Evolutionary conservation across 495 filamentous ascomycete species (phyloP), one percentile per base, ranked within the genome.

Genomic region (Aspergillus asperescens): DNA sequence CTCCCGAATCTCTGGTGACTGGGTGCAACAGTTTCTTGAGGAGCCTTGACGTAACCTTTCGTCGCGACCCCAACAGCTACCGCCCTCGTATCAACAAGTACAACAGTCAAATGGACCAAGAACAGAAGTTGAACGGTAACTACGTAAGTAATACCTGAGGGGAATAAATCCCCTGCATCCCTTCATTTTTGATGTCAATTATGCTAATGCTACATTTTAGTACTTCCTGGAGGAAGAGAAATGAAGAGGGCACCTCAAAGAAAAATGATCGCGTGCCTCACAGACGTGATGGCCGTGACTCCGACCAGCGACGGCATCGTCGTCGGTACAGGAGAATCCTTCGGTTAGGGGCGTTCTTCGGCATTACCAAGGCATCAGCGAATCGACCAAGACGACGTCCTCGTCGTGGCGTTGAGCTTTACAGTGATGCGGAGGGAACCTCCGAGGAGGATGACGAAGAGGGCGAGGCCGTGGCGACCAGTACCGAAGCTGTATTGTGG

Each of bases 61-160:
- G 94, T 62, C 89, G 94, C 60, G 94, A 97, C 66, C 92, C 94
- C 53, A 94, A 87, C 72, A 95, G 90, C 61, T 98, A 82, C 77
- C 81, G 93, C 27, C 93, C 94, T 35, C 87, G 94, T 68, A 98
- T 98, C 80, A 98, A 98, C 81, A 98, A 98, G 81, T 73, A 83
- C 61, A 83, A 95, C 68, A 90, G 86, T 66, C 94, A 97, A 72
- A 75, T 96, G 58, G 93, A 98, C 69, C 90, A 96, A 66, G 93
- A 96, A 64, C 93, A 98, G 78, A 98, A 98, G 81, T 60, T 90
- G 61, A 74, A 66, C 57, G 93, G 93, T 56, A 97, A 96, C 73
- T 97, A 86, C 76, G 86, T 89, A 79, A 80, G 84, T 81, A 38
- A 15, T n/a, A n/a, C n/a, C n/a, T n/a, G n/a, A n/a, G n/a, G n/a